phyloP scores from a whole-genome alignment of 352 stramenopile species.

The Phytophthora foliorum region DNA sequence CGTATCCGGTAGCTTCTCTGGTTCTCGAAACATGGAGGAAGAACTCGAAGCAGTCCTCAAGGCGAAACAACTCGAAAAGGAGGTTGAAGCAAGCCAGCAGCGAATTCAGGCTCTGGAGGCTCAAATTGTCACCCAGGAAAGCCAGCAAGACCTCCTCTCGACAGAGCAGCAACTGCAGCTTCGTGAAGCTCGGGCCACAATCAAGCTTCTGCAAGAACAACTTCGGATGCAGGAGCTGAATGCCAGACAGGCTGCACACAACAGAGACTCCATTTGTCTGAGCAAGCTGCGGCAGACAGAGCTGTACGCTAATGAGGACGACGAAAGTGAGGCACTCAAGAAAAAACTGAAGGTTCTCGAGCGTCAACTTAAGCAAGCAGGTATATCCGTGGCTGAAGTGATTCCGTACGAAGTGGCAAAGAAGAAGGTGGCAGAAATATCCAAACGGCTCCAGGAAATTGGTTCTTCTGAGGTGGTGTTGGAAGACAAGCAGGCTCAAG shows the following conservation, averaged over 20 bases:
- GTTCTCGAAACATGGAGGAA: constrained; percentile 59
- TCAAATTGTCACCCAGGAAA: constrained; percentile 65
- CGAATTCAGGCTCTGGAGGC: constrained; percentile 69
- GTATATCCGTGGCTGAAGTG: constrained; percentile 87
- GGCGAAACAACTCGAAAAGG: constrained; percentile 71
- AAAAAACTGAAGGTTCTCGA: constrained; percentile 81
- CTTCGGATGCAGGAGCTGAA: constrained; percentile 68
- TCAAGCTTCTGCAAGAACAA: constrained; percentile 63
- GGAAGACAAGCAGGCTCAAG: constrained; percentile 53
- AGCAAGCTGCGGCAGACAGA: constrained; percentile 56
- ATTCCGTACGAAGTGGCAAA: constrained; percentile 91
- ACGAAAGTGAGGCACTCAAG: constrained; percentile 65
- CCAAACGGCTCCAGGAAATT: constrained; percentile 85
- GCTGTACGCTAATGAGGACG: constrained; percentile 42
- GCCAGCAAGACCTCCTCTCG: constrained; percentile 64
- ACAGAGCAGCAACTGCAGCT: constrained; percentile 68
- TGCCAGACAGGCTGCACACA: constrained; percentile 54
- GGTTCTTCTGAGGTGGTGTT: constrained; percentile 74
- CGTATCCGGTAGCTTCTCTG: constrained; percentile 24
- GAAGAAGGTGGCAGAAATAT: constrained; percentile 81
- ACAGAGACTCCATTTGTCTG: constrained; percentile 71
- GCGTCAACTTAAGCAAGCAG: constrained; percentile 76
- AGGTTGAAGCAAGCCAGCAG: constrained; percentile 69
- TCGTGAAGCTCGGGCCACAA: constrained; percentile 62
- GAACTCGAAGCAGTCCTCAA: constrained; percentile 68